Percentiles rank a stretch among this genome's conserved stretches.
These are phyloP conservation scores for Pyrus communis DNA, from an alignment of 306 rosid genomes.

Conservation along the genomic window DNA sequence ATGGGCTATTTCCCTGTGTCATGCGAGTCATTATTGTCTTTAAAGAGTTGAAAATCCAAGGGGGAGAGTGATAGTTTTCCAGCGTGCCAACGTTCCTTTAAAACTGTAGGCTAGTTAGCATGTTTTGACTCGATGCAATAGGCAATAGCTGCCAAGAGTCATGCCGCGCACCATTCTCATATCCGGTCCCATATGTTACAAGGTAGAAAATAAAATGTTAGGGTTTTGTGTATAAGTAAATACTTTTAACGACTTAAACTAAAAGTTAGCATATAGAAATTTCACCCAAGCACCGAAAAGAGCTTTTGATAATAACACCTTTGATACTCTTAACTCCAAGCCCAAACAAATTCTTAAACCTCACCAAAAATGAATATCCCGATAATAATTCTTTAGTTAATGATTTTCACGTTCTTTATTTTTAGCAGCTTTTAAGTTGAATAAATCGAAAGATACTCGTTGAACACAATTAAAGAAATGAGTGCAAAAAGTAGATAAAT, in stretches of 20 bases:
- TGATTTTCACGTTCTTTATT: too few relatives aligned
- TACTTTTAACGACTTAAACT: too few relatives aligned
- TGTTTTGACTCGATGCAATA: too few relatives aligned
- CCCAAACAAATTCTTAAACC: not conserved
- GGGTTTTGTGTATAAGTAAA: not conserved
- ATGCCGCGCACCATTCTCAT: not conserved
- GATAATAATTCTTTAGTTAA: too few relatives aligned
- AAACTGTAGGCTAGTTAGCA: not conserved
- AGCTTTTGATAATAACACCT: not conserved
- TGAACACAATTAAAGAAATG: too few relatives aligned
- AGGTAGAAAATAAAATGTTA: not conserved
- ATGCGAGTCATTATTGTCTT: not conserved
- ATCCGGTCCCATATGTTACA: not conserved
- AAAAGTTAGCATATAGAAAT: too few relatives aligned
- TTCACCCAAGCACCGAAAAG: not conserved
- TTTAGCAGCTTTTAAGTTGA: too few relatives aligned
- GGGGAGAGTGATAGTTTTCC: not conserved
- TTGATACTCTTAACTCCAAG: not conserved
- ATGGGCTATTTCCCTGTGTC: accelerated
- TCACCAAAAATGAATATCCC: not conserved
- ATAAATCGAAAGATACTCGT: too few relatives aligned
- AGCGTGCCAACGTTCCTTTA: not conserved
- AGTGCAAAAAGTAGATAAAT: too few relatives aligned
- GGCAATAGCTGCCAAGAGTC: not conserved
- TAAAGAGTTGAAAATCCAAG: not conserved